phyloP scores from a whole-genome alignment of 2,329 filamentous ascomycete species.

The Fusarium kyushuense region DNA sequence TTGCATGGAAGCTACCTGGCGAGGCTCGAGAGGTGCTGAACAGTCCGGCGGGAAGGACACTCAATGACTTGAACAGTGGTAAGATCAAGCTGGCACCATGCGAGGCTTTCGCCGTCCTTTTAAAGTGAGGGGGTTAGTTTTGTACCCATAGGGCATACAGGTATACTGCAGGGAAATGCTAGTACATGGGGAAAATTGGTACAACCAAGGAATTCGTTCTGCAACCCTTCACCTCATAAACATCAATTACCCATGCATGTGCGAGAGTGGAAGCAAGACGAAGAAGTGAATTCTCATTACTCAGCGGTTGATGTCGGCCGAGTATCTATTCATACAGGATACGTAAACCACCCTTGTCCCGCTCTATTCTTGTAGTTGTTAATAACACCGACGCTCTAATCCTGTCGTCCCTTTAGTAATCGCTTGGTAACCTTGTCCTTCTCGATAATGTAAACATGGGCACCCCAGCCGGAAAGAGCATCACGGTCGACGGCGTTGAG shows the following conservation, averaged over 20 bases:
- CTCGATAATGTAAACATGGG: constrained; percentile 99
- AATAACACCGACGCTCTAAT: constrained; percentile 64
- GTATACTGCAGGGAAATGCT: not conserved
- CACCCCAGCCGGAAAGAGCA: constrained; percentile 96
- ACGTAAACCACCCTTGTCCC: constrained; percentile 40
- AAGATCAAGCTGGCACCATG: constrained; percentile 53
- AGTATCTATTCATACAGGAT: constrained; percentile 55
- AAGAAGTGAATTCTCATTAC: constrained; percentile 45
- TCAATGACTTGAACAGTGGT: constrained; percentile 45
- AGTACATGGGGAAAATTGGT: not conserved
- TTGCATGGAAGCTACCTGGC: constrained; percentile 49
- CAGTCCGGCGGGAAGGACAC: constrained; percentile 50
- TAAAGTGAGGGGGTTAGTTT: constrained; percentile 32
- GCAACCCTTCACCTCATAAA: not conserved
- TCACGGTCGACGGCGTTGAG: constrained; percentile 97
- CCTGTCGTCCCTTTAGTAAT: constrained; percentile 97
- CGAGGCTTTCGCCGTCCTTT: constrained; percentile 53
- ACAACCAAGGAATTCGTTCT: not conserved
- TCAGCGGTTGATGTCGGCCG: constrained; percentile 42
- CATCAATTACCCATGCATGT: not conserved
- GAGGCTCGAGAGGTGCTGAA: constrained; percentile 52
- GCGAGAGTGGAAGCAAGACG: constrained; percentile 10
- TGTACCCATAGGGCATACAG: not conserved
- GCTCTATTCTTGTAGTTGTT: constrained; percentile 31
- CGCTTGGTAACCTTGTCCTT: constrained; percentile 99